These are phyloP conservation scores for Salvia hispanica DNA, from an alignment of 257 asterid species.

Conservation along the genomic window DNA sequence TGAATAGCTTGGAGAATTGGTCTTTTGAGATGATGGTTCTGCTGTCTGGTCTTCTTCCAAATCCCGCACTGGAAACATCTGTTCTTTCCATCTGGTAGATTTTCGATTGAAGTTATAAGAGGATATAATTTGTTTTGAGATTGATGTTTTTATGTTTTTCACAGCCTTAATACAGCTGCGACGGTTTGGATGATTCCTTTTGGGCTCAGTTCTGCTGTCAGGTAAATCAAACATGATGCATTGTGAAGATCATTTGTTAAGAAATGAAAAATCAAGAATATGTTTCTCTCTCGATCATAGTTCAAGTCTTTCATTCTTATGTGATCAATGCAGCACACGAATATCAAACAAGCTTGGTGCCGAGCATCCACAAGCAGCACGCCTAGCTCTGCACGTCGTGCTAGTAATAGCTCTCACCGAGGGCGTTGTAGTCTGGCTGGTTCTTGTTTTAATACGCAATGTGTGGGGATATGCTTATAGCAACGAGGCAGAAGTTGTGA, in stretches of 20 bases:
- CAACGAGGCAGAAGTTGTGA: slow-evolving; percentile 61
- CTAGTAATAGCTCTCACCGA: slow-evolving; percentile 49
- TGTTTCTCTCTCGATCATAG: neutral
- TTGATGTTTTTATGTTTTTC: slow-evolving; percentile 4
- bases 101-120: too few relatives aligned
- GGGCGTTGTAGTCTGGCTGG: slow-evolving; percentile 50
- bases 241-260: neutral
- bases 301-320: neutral
- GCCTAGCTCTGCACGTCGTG: slow-evolving; percentile 59
- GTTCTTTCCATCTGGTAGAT: slow-evolving; percentile 77
- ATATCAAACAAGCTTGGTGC: slow-evolving; percentile 87
- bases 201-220: slow-evolving; percentile 81
- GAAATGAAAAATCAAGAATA: neutral
- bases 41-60: slow-evolving; percentile 85
- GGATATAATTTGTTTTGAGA: too few relatives aligned
- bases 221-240: slow-evolving; percentile 41
- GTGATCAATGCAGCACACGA: slow-evolving; percentile 57
- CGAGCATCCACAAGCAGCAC: slow-evolving; percentile 63
- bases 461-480: slow-evolving; percentile 78
- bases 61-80: slow-evolving; percentile 81
- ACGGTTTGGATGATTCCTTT: slow-evolving; percentile 85
- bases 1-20: slow-evolving; percentile 79
- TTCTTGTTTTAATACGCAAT: slow-evolving; percentile 52
- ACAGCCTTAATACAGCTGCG: slow-evolving; percentile 70
- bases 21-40: slow-evolving; percentile 90